phyloP scores from a whole-genome alignment of 148 eudicot genomes.

The Vaccinium corymbosum region DNA sequence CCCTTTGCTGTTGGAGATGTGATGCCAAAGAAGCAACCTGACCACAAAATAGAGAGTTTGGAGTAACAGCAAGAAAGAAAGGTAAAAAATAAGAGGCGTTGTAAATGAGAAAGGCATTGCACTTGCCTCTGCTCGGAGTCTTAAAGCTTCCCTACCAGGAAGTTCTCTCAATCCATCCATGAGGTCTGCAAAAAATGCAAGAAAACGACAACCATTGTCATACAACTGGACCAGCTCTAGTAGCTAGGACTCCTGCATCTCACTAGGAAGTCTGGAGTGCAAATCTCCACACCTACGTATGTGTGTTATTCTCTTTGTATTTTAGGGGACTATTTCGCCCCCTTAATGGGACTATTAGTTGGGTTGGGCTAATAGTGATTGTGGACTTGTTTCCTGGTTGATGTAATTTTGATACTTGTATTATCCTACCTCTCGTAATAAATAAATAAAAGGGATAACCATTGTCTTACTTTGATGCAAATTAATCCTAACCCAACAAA shows the following conservation, averaged over 20 bases:
- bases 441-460: too few relatives aligned
- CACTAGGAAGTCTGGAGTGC: too few relatives aligned
- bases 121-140: slow-evolving; percentile 78
- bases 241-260: too few relatives aligned
- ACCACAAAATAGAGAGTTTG: not conserved
- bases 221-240: too few relatives aligned
- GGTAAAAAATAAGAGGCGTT: not conserved
- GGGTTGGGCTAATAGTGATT: too few relatives aligned
- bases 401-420: too few relatives aligned
- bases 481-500: not conserved
- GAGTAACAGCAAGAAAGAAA: not conserved
- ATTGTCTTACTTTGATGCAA: not conserved
- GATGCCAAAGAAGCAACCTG: slow-evolving; percentile 91
- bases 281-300: too few relatives aligned
- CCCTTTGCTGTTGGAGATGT: slow-evolving; percentile 50
- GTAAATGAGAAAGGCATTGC: not conserved
- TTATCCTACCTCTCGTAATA: too few relatives aligned
- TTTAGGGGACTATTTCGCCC: too few relatives aligned
- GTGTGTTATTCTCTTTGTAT: too few relatives aligned
- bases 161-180: slow-evolving; percentile 80
- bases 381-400: too few relatives aligned
- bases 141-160: slow-evolving; percentile 80
- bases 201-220: not conserved
- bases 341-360: too few relatives aligned
- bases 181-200: slow-evolving; percentile 38